phyloP scores from a whole-genome alignment of 306 rosid genomes.

The Begonia peltatifolia region DNA sequence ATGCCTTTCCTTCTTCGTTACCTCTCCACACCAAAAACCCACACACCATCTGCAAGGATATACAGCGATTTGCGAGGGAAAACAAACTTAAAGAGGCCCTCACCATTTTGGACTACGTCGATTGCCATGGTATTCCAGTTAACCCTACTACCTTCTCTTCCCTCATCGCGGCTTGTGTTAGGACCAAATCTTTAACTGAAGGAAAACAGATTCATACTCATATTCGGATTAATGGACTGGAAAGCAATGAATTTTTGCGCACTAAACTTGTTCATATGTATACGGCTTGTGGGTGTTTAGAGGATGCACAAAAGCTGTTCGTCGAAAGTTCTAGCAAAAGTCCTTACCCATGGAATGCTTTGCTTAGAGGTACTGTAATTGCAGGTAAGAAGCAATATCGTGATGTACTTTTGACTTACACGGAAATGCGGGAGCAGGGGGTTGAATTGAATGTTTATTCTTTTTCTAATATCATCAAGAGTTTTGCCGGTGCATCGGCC shows the following conservation, averaged over 20 bases:
- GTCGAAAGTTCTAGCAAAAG: constrained; percentile 29
- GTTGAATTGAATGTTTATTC: constrained; percentile 60
- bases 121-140: constrained; percentile 51
- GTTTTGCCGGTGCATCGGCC: constrained; percentile 60
- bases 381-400: constrained; percentile 34
- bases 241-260: constrained; percentile 33
- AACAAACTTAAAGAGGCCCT: constrained; percentile 44
- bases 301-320: constrained; percentile 39
- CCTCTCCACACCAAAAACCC: constrained; percentile 71
- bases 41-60: constrained; percentile 37
- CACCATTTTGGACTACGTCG: constrained; percentile 47
- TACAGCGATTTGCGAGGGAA: constrained; percentile 31
- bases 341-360: constrained; percentile 61
- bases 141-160: constrained; percentile 54
- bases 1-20: constrained; percentile 53
- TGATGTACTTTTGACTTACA: constrained; percentile 26
- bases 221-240: constrained; percentile 43
- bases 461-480: constrained; percentile 59
- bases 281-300: constrained; percentile 37
- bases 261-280: constrained; percentile 48
- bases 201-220: constrained; percentile 35
- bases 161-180: constrained; percentile 44
- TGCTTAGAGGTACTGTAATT: constrained; percentile 61
- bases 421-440: constrained; percentile 48
- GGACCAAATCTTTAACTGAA: constrained; percentile 27